phyloP scores from a whole-genome alignment of 1,284 basidiomycete genomes.

The Pseudozyma sp. region DNA sequence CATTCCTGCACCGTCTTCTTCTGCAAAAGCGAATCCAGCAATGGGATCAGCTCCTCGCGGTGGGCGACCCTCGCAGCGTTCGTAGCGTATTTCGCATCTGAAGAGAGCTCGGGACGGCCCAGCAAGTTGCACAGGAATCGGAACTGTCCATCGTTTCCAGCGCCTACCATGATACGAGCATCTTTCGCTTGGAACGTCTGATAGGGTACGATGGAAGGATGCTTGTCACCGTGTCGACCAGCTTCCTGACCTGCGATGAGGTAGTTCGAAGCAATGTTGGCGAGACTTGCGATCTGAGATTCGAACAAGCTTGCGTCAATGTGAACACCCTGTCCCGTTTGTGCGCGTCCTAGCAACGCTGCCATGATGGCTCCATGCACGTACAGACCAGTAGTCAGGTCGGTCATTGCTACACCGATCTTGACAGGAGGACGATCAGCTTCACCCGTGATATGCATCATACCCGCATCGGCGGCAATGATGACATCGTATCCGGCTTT shows the following conservation, averaged over 20 bases:
- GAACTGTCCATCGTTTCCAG: conserved; percentile 89
- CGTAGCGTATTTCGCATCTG: conserved; percentile 36
- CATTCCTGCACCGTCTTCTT: conserved; percentile 51
- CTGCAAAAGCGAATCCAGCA: conserved; percentile 75
- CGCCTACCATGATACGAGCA: conserved; percentile 75
- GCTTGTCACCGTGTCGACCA: conserved; percentile 87
- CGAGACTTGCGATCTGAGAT: conserved; percentile 84
- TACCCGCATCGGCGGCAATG: conserved; percentile 63
- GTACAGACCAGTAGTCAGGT: conserved; percentile 92
- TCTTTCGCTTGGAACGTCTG: conserved; percentile 55
- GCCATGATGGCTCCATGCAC: conserved; percentile 93
- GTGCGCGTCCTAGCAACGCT: conserved; percentile 81
- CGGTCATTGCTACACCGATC: conserved; percentile 81
- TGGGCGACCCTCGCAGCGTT: conserved; percentile 83
- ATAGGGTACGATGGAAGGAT: conserved; percentile 72
- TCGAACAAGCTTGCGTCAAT: conserved; percentile 83
- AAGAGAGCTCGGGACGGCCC: conserved; percentile 33
- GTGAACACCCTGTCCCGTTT: conserved; percentile 88
- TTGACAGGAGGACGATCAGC: conserved; percentile 87
- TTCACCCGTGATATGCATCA: conserved; percentile 79
- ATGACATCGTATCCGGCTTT: conserved; percentile 73
- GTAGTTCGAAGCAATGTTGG: conserved; percentile 93
- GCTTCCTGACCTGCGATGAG: conserved; percentile 88
- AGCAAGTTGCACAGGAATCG: conserved; percentile 48
- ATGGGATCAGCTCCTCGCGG: conserved; percentile 78